Base-by-base conservation (phyloP, 176 grass and related monocot genomes). In the Areca catechu region DNA sequence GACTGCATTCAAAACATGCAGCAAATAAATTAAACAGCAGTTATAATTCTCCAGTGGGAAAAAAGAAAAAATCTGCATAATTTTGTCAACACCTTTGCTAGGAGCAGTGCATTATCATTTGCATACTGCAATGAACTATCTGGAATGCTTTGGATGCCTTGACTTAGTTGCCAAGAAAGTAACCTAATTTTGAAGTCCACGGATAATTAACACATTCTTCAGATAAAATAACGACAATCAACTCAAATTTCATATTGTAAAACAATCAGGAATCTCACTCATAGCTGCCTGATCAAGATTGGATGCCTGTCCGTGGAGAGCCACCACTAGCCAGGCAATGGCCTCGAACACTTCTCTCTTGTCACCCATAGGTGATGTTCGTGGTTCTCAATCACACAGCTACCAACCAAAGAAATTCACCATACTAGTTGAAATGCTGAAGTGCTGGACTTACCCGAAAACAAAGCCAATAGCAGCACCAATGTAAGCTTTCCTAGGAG, bases 91-190 rank as follows among this genome's bases (percentile, higher is more conserved):
- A 96, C 86, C 92, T 84, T 84, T 19, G 80, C 80, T 25, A 84
- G 58, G 9, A 72, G 22, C 54, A 76, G 14, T 20, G 80, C 74
- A 43, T 86, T 88, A 51, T 70, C 72, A 6, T 90, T 90, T 25
- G 77, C 67, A 23, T 94, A 94, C 62, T 84, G 65, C 65, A 63
- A 20, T 2, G 80, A 74, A 53, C 20, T 73, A 16, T 88, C 77
- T 3, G 92, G 92, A 43, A 72, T 72, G 75, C 23, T 80, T 79
- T 82, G 72, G 55, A 97, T 73, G 22, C 86, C 92, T 74, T 77
- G 86, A 59, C 75, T 80, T 67, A 91, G 71, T 69, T 73, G 48
- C 92, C 86, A 90, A 16, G 86, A 97, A 50, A 97, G 68, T 66
- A 88, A 56, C 64, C 92, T 97, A 34, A 17, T 49, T 23, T 67